Evolutionary conservation across 2,329 filamentous ascomycete genomes (phyloP).

Genomic region (Pseudogymnoascus sp.): DNA sequence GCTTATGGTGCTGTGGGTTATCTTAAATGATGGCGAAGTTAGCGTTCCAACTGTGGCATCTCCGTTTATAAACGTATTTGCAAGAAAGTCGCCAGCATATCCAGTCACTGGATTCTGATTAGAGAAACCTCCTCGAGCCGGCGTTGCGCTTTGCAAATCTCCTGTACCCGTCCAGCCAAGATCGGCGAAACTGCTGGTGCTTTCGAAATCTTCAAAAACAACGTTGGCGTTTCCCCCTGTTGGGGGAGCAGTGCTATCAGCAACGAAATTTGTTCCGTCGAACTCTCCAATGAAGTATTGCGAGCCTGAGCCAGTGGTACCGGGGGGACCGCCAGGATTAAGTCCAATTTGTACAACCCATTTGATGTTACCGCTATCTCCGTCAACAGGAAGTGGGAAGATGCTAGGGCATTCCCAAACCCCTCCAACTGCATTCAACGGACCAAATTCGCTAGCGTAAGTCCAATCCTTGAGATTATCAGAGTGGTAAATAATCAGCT

Average conservation of each 20-base stretch:
- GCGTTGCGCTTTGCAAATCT: no score
- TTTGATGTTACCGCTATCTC: conserved; percentile 14
- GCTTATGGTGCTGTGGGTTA: no score
- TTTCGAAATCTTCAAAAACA: no score
- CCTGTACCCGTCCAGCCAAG: no score
- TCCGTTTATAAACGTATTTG: no score
- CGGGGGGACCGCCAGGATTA: conserved; percentile 48
- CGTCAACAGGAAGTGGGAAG: conserved; percentile 11
- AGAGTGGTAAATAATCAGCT: conserved; percentile 49
- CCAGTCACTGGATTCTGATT: no score
- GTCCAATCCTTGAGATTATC: conserved; percentile 48
- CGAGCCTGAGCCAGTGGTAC: conserved; percentile 38
- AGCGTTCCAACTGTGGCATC: no score
- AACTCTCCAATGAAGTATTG: conserved; percentile 51
- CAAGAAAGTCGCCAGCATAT: no score
- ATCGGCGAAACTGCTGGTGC: no score
- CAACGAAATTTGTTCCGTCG: conserved; percentile 53
- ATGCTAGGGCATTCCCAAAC: conserved; percentile 46
- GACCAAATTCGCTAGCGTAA: conserved; percentile 42
- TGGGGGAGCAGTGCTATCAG: conserved; percentile 34
- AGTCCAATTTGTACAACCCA: conserved; percentile 42
- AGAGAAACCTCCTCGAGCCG: no score
- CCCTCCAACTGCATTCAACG: conserved; percentile 2
- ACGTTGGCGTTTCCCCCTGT: no score
- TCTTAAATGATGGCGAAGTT: no score